A percentile compares a stretch with the other conserved stretches of the same genome.
These are phyloP conservation scores for Margaritispora aquatica DNA, from an alignment of 495 filamentous ascomycete species.

Conservation along the genomic window DNA sequence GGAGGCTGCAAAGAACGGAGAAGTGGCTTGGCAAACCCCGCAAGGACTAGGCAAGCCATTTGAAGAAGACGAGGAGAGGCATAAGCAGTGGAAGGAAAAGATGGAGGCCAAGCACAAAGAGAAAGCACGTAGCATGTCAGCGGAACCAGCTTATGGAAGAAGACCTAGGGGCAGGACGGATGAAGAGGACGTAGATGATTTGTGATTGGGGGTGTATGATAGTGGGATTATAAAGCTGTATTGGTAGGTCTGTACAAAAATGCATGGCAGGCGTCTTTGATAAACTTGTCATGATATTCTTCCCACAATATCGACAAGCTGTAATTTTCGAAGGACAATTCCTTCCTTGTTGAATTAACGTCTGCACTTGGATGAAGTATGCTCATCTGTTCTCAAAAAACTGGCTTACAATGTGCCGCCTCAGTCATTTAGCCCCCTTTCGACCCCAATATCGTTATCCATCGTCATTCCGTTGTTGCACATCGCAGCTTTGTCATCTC, in stretches of 20 bases:
- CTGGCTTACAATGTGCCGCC: no score
- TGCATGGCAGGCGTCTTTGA: background rate
- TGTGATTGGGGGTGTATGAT: background rate
- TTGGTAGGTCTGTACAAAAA: background rate
- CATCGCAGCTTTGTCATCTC: background rate
- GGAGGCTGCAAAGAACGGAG: constrained; percentile 48
- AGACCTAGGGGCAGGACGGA: background rate
- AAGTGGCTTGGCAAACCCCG: constrained; percentile 20
- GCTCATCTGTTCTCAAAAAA: no score
- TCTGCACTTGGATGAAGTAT: no score
- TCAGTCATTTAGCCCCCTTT: background rate
- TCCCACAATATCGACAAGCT: background rate
- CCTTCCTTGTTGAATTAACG: no score
- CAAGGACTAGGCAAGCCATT: constrained; percentile 10
- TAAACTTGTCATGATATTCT: background rate
- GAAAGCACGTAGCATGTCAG: background rate
- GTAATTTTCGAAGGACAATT: no score
- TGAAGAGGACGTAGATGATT: background rate
- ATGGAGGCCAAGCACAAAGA: background rate
- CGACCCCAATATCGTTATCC: background rate
- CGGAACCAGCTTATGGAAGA: background rate
- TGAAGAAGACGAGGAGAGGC: background rate
- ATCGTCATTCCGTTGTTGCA: background rate
- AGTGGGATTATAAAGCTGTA: background rate
- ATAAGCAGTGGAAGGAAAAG: background rate